Conservation (phyloP, 2,329 filamentous ascomycete genomes). For the Fonsecaea nubica region DNA sequence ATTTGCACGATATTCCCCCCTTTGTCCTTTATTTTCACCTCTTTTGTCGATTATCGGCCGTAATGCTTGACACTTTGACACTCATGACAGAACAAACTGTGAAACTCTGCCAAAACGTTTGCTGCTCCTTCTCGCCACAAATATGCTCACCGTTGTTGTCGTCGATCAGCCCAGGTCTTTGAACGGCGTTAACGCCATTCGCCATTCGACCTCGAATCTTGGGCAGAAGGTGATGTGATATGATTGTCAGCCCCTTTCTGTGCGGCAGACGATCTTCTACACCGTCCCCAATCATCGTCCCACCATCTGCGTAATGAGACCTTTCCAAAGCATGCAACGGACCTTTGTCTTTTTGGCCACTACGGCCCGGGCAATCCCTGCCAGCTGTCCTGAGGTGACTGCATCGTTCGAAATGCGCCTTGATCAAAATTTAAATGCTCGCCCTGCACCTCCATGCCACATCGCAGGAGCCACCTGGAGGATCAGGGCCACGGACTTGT, state of each 20-base stretch:
- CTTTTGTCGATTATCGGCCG: not conserved
- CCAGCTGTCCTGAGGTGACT: too few species aligned
- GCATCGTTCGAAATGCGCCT: not conserved
- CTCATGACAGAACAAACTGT: not conserved
- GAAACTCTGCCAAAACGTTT: not conserved
- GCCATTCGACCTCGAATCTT: not conserved
- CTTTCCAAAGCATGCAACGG: not conserved
- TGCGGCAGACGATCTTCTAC: not conserved
- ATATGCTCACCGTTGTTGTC: not conserved
- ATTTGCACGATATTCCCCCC: not conserved
- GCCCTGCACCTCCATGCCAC: not conserved
- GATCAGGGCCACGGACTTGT: not conserved
- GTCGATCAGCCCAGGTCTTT: not conserved
- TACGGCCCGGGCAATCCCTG: too few species aligned
- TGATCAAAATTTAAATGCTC: not conserved
- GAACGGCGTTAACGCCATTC: too few species aligned
- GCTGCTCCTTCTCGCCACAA: not conserved
- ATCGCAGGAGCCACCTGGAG: not conserved
- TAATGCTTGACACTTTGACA: not conserved
- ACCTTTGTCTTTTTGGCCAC: too few species aligned
- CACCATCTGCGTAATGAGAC: not conserved
- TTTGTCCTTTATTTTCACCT: too few species aligned
- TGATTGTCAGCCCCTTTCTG: not conserved
- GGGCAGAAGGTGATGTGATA: not conserved
- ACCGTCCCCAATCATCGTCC: too few species aligned